These are phyloP conservation scores for Coemansia aciculifera DNA, from an alignment of 192 early-diverging fungal genomes.

Conservation along the genomic window DNA sequence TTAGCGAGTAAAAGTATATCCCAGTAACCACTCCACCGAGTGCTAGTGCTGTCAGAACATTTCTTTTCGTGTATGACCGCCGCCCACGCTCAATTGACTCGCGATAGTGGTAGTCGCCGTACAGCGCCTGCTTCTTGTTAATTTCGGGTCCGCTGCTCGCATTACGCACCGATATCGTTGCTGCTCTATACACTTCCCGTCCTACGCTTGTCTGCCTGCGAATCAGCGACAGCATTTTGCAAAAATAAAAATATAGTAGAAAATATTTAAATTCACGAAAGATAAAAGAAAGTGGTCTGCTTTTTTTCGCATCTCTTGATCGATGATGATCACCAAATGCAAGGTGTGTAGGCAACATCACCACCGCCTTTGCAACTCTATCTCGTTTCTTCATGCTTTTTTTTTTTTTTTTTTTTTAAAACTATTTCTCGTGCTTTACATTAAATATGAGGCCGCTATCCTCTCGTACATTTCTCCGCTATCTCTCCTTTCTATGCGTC, in stretches of 20 bases:
- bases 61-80: constrained; percentile 27
- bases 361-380: not conserved
- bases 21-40: constrained; percentile 19
- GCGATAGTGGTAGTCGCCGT: constrained; percentile 44
- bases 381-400: not conserved
- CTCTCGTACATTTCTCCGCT: not conserved
- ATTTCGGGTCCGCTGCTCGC: not conserved
- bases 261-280: not conserved
- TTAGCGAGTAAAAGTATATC: constrained; percentile 67
- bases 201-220: constrained; percentile 1
- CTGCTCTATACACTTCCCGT: not conserved
- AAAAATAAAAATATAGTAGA: not conserved
- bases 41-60: constrained; percentile 31
- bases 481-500: not conserved
- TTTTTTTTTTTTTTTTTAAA: too few species aligned
- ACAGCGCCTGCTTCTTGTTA: constrained; percentile 11
- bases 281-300: not conserved
- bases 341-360: not conserved
- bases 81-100: constrained; percentile 53
- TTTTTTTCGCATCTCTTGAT: not conserved
- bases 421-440: not conserved
- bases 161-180: constrained; percentile 7
- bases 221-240: constrained; percentile 1
- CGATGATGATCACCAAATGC: not conserved
- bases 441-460: not conserved